Base-by-base conservation (phyloP, 768 basidiomycete species). In the Boletus rex-veris region DNA sequence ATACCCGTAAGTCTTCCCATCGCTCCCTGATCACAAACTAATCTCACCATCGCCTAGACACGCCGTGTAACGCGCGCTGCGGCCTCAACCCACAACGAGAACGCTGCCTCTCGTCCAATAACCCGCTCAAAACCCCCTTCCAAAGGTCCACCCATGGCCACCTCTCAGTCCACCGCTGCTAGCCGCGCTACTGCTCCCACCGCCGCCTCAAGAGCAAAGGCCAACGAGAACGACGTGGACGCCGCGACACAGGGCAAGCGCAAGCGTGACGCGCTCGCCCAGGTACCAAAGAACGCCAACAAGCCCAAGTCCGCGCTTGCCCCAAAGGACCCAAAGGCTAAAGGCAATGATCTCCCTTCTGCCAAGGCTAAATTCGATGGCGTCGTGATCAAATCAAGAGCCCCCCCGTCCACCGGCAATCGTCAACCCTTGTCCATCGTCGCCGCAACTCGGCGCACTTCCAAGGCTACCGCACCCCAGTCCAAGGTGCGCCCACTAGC, bases 211-310 rank as follows among this genome's bases (percentile, higher is more conserved):
- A 63, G 62, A 52, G 69, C 69, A 28, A 72, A 71, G 26, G 58
- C 46, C 1, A 64, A 77, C 58, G 73, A 77, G 36, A 69, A 71
- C 57, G 77, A 81, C 57, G 61, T 68, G 19, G 81, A 85, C 40
- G 71, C 73, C 14, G 70, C 74, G 18, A 73, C 75, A 3, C 78
- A 78, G 43, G 81, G 79, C 33, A 89, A 89, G 66, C 80, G 88
- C 51, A 91, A 90, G 68, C 85, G 90, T 18, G 84, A 85, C 45
- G 88, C 84, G 0, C 75, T 92, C 39, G 80, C 81, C 15, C 90
- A 92, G 65, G 85, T 91, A 41, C 74, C 75, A 3, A 83, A 84
- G 62, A 83, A 81, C 61, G 77, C 70, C 35, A 65, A 59, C 53
- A 71, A 67, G 55, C 59, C 77, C 57, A 75, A 74, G 55, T 62